Evolutionary conservation across 2,329 filamentous ascomycete genomes (phyloP), one percentile per base, ranked within the genome.

Genomic region (Trichophyton schoenleinii): DNA sequence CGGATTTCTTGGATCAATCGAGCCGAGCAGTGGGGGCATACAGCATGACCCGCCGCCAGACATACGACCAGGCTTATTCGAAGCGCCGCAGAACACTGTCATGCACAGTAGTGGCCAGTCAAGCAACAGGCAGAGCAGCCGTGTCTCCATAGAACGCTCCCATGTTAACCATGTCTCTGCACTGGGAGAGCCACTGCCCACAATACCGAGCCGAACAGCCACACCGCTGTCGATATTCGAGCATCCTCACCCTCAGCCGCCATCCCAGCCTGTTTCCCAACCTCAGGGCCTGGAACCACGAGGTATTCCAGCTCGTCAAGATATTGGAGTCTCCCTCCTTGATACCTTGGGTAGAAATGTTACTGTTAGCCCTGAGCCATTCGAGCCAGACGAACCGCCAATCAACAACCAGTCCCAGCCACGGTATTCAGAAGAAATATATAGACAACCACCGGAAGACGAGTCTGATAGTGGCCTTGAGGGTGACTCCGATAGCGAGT

Each of bases 401-500:
- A 20, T 4, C 13, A 25, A 13, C 8, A 13, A 15, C 25, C 46
- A 52, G 5, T 6, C 22, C 25, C 46, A 52, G n/a, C 20, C 22
- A 3, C 2, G 8, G 8, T 4, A 20, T 20, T 0, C 4, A 48
- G n/a, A 13, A 22, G 25, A 22, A 52, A 11, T 15, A 28, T 11
- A 11, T 28, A 28, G 46, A 31, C 46, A 48, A 25, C 2, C 7
- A 48, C 41, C 9, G 20, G 44, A 41, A 6, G 57, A 60, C 61
- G 60, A 57, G 34, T 38, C 34, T 9, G 34, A 38, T 38, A 38
- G 34, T 38, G 34, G 11, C 9, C 11, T 38, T 3, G 34, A 38
- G 3, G 11, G 9, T 38, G 31, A 57, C 34, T 67, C 67, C 3
- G 68, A 70, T 49, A 57, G 63, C 11, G 66, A 65, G 6, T 70